Evolutionary conservation across 2,329 filamentous ascomycete species (phyloP), one percentile per base, ranked within the genome.

Genomic region (Decorospora gaudefroyi): DNA sequence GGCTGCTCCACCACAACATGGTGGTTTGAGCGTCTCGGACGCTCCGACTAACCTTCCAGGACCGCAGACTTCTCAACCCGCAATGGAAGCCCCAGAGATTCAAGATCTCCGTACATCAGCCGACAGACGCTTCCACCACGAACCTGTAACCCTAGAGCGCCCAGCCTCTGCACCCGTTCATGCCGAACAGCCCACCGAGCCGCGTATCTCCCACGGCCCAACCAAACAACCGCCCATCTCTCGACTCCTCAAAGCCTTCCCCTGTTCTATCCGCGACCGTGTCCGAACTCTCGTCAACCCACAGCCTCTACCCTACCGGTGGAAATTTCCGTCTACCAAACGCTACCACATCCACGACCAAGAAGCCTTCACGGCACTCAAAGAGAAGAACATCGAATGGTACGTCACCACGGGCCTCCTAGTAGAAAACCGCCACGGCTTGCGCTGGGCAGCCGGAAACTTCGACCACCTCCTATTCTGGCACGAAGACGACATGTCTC

Each of bases 401-500:
- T 37, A 36, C 1, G 40, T 32, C 9, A 43, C 40, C 2, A 43
- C 40, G 1, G 40, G 40, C 3, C 1, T 43, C 2, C 26, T 43
- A 4, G 21, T 30, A 2, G 32, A 43, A 17, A 27, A 36, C 5
- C 12, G 12, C 15, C 17, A n/a, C 1, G 40, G 40, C 3, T 11
- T 43, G 7, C n/a, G 25, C 3, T 43, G 40, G 40, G 35, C 28
- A 7, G 40, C 40, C 1, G 38, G 38, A 7, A 25, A 18, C 10
- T 41, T 33, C 12, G 23, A 16, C 3, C 34, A 41, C 18, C 19
- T 41, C 11, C 5, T 41, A 4, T 41, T 23, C 2, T 41, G 38
- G 38, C 37, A 32, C 11, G 29, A 26, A 15, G 38, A 41, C 8
- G 19, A 28, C 2, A 32, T 40, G 37, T 21, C 37, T 2, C 12